Evolutionary conservation across 176 grass and related monocot genomes (phyloP), one percentile per base, ranked within the genome.

Genomic region (Musa beccarii): DNA sequence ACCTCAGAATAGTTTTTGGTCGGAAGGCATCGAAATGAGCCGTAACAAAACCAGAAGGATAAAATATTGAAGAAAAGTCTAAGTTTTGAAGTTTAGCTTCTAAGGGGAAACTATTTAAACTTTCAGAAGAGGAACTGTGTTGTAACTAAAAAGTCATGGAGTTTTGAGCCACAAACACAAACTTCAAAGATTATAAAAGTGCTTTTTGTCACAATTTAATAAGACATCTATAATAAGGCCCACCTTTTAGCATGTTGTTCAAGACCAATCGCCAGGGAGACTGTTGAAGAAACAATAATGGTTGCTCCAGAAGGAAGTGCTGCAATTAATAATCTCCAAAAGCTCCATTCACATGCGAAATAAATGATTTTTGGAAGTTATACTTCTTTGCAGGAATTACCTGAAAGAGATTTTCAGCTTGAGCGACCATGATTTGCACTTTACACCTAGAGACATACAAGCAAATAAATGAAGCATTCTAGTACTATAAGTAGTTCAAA

Each of bases 401-500:
- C 87, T 78, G 84, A 82, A 53, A 97, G 78, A 71, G 93, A 87
- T 75, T 97, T 89, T 92, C 93, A 79, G 90, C 90, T 83, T 97
- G 93, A 89, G 93, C 90, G 78, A 97, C 93, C 90, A 97, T 97
- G 83, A 97, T 77, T 76, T 92, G 87, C 80, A 97, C 82, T 71
- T 85, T 25, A 86, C 87, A 83, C 90, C 93, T 97, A n/a, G 87
- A 63, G 90, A 85, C 11, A 68, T 15, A 68, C 34, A 43, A 43
- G 34, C 3, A 43, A 43, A 5, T 43, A 43, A 43, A 4, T 5
- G 34, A 5, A 43, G 34, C 34, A 5, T 43, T 4, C 34, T 5
- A 43, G 34, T 43, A 43, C n/a, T n/a, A n/a, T n/a, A n/a, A n/a
- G n/a, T n/a, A n/a, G n/a, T n/a, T n/a, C n/a, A n/a, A n/a, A n/a